A percentile compares a stretch with the other conserved stretches of the same genome.
Evolutionary conservation across 2,329 filamentous ascomycete species (phyloP).

Genomic region (Neopestalotiopsis rosae): DNA sequence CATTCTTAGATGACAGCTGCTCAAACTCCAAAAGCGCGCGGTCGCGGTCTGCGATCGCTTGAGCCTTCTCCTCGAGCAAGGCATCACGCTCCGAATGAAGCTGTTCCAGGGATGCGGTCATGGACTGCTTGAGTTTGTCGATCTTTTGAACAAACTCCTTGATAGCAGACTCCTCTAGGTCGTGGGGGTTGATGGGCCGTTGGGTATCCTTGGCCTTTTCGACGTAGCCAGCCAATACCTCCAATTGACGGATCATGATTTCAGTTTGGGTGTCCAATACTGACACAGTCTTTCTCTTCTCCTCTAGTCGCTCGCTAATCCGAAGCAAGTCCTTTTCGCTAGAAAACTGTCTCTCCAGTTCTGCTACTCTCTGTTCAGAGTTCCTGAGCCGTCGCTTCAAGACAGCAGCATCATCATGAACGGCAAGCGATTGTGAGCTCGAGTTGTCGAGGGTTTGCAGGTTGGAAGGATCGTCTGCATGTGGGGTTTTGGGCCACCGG

Average conservation of each 20-base stretch:
- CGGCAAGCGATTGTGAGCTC: slow-evolving; percentile 71
- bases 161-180: slow-evolving; percentile 87
- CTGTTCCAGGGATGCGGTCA: slow-evolving; percentile 63
- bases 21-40: slow-evolving; percentile 95
- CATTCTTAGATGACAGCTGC: slow-evolving; percentile 91
- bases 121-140: slow-evolving; percentile 64
- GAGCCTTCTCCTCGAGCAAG: slow-evolving; percentile 82
- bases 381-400: slow-evolving; percentile 79
- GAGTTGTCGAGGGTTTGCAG: slow-evolving; percentile 65
- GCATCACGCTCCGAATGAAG: slow-evolving; percentile 77
- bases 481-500: slow-evolving; percentile 73
- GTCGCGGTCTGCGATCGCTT: slow-evolving; percentile 84
- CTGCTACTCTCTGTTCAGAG: slow-evolving; percentile 83
- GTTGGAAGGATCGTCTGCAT: slow-evolving; percentile 57
- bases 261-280: slow-evolving; percentile 93
- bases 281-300: slow-evolving; percentile 95
- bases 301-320: slow-evolving; percentile 84
- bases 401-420: slow-evolving; percentile 66
- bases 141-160: slow-evolving; percentile 86
- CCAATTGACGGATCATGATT: slow-evolving; percentile 91
- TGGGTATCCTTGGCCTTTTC: slow-evolving; percentile 84
- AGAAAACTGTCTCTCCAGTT: slow-evolving; percentile 80
- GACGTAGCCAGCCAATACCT: slow-evolving; percentile 87
- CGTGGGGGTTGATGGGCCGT: slow-evolving; percentile 78
- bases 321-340: slow-evolving; percentile 71